Conservation (phyloP, 2,329 filamentous ascomycete genomes). For the Diaporthe sp. region DNA sequence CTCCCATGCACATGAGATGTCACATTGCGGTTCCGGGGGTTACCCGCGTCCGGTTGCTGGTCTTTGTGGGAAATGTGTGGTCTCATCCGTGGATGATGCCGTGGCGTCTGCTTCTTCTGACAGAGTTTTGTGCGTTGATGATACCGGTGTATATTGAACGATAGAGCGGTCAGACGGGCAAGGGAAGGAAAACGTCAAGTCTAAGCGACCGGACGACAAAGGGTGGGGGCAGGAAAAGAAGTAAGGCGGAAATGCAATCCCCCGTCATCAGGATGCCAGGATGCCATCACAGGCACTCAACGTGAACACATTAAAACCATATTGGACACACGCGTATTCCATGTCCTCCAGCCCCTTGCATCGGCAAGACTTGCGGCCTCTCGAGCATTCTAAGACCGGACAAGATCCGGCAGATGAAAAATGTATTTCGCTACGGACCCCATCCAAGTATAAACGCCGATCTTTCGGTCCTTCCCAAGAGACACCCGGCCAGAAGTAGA, state of each 20-base stretch:
- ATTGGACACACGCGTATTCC: neutral
- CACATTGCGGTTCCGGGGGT: neutral
- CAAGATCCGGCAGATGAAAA: neutral
- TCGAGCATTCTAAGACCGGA: neutral
- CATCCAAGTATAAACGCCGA: neutral
- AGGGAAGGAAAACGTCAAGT: too few species aligned
- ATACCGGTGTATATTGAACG: neutral
- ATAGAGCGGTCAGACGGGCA: neutral
- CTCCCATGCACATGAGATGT: neutral
- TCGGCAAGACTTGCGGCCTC: neutral
- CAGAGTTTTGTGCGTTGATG: neutral
- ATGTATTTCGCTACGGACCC: neutral
- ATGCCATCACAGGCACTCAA: neutral
- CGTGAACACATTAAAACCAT: neutral
- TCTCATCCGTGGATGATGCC: neutral
- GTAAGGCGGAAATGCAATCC: accelerated
- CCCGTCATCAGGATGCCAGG: neutral
- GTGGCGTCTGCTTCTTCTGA: neutral
- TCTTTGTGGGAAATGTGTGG: neutral
- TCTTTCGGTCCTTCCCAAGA: neutral
- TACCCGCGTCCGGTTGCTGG: neutral
- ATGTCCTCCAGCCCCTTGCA: neutral
- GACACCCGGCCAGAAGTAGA: neutral
- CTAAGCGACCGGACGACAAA: neutral
- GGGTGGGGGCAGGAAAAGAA: neutral